A percentile compares a stretch with the other conserved stretches of the same genome.
Evolutionary conservation across 768 basidiomycete species (phyloP).

Genomic region (Suillus lakei): DNA sequence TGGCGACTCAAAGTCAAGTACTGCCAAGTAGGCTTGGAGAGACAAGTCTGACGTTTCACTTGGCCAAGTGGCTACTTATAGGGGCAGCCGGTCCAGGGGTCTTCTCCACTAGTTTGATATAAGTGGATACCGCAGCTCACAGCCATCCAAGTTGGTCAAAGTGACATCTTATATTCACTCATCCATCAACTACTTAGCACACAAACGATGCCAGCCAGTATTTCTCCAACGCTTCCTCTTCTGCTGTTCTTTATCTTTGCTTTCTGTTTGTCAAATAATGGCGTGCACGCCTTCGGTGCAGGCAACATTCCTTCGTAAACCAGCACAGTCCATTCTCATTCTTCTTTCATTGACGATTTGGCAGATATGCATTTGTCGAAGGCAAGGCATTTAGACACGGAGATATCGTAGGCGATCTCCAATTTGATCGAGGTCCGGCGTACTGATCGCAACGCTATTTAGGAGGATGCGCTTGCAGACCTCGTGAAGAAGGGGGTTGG

Average conservation of each 20-base stretch:
- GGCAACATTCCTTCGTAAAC: slow-evolving; percentile 83
- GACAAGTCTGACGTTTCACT: background rate
- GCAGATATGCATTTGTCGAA: slow-evolving; percentile 83
- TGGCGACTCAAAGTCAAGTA: no score
- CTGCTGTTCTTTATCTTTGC: slow-evolving; percentile 55
- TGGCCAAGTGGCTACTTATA: background rate
- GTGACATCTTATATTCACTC: background rate
- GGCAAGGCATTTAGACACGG: slow-evolving; percentile 88
- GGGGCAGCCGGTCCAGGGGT: background rate
- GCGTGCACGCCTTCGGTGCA: slow-evolving; percentile 77
- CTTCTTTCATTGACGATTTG: slow-evolving; percentile 1
- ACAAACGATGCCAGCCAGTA: slow-evolving; percentile 25
- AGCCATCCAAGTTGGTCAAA: background rate
- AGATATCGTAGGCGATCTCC: slow-evolving; percentile 66
- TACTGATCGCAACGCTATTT: slow-evolving; percentile 16
- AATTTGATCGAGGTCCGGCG: slow-evolving; percentile 8
- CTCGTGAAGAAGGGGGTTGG: slow-evolving; percentile 61
- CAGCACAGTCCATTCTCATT: background rate
- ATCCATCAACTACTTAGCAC: slow-evolving; percentile 5
- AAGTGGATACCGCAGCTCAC: background rate
- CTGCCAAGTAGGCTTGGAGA: background rate
- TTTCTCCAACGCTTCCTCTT: slow-evolving; percentile 40
- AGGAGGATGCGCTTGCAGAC: slow-evolving; percentile 76
- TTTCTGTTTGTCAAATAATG: slow-evolving; percentile 59
- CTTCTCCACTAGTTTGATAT: background rate